phyloP scores from a whole-genome alignment of 345 rosid species.

The Punica granatum region DNA sequence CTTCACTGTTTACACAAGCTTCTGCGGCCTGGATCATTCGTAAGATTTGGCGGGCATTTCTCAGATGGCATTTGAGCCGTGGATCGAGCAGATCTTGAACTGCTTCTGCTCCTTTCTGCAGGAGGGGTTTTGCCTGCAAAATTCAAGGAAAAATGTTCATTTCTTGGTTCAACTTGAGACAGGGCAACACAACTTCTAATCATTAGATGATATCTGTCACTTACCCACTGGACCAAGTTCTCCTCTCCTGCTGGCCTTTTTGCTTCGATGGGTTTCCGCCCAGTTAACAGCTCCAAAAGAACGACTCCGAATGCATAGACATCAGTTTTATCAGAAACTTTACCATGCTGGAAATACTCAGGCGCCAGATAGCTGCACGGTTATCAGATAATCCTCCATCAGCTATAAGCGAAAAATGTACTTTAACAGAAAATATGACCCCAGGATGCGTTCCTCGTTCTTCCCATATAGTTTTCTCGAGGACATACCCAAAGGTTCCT shows the following conservation, averaged over 20 bases:
- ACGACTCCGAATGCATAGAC: conserved; percentile 96
- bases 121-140: conserved; percentile 55
- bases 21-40: conserved; percentile 72
- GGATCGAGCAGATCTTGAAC: conserved; percentile 72
- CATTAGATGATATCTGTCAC: conserved; percentile 15
- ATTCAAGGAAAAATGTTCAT: background rate
- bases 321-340: conserved; percentile 87
- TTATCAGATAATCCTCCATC: background rate
- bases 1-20: conserved; percentile 62
- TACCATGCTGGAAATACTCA: conserved; percentile 96
- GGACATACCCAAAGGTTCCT: conserved; percentile 89
- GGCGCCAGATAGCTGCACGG: conserved; percentile 78
- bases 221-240: conserved; percentile 89
- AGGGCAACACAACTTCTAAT: background rate
- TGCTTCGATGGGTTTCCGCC: conserved; percentile 86
- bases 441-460: background rate
- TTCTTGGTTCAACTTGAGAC: background rate
- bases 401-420: background rate
- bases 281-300: conserved; percentile 73
- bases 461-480: background rate
- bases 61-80: conserved; percentile 21
- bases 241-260: conserved; percentile 78
- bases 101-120: conserved; percentile 56
- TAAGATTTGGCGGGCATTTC: conserved; percentile 34
- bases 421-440: background rate